Conservation (phyloP, 352 stramenopile species). For the Globisporangium alternatum region DNA sequence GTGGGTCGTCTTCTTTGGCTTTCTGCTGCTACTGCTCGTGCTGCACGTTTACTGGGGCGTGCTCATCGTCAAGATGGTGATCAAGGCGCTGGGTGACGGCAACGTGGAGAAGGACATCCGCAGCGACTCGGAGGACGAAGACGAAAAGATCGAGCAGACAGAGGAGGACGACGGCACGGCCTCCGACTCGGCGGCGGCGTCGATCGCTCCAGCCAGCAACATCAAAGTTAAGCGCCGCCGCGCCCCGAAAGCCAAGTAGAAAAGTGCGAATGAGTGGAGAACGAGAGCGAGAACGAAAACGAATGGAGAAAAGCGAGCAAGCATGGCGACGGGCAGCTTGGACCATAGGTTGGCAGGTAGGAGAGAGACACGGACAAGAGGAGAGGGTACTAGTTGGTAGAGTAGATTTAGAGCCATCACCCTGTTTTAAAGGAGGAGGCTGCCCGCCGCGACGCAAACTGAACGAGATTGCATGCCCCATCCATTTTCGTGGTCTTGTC, state of each 20-base stretch:
- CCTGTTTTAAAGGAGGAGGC: not conserved
- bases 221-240: constrained; percentile 55
- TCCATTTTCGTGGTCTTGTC: not conserved
- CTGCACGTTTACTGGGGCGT: constrained; percentile 78
- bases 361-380: not conserved
- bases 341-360: not conserved
- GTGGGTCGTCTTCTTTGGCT: constrained; percentile 50
- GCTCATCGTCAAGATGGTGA: constrained; percentile 75
- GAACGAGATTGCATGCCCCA: not conserved
- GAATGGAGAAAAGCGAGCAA: not conserved
- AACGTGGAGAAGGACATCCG: constrained; percentile 83
- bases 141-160: constrained; percentile 30
- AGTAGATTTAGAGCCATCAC: constrained; percentile 5
- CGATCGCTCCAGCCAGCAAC: constrained; percentile 6
- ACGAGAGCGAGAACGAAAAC: constrained; percentile 7
- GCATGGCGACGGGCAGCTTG: not conserved
- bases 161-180: constrained; percentile 20
- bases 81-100: constrained; percentile 52
- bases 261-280: not conserved
- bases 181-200: constrained; percentile 13
- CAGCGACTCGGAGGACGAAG: constrained; percentile 72
- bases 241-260: constrained; percentile 65
- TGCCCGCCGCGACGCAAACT: not conserved
- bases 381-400: constrained; percentile 1
- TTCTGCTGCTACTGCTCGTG: constrained; percentile 57